Evolutionary conservation across 2,329 filamentous ascomycete species (phyloP).

Genomic region (Pestalotiopsis sp.): DNA sequence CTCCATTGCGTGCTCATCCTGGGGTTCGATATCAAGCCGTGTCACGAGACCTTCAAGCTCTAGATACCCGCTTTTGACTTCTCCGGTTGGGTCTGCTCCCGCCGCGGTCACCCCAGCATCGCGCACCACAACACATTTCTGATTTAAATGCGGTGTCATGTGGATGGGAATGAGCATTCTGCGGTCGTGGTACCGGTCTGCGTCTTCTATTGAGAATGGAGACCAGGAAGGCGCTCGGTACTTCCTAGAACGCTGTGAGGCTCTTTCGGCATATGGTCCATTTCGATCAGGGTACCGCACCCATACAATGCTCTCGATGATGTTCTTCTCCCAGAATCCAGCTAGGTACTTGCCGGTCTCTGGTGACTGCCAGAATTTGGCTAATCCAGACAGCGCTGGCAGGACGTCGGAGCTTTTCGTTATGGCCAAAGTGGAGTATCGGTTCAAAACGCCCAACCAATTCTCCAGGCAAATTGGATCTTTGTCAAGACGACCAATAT

Average conservation of each 20-base stretch:
- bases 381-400: not conserved
- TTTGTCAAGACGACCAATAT: not conserved
- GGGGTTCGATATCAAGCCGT: not conserved
- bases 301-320: not conserved
- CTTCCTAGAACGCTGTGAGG: not conserved
- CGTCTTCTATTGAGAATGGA: not conserved
- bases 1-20: not conserved
- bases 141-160: too few species aligned
- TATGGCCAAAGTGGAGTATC: not conserved
- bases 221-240: not conserved
- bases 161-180: too few species aligned
- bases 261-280: not conserved
- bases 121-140: not conserved
- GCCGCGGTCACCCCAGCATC: not conserved
- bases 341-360: not conserved
- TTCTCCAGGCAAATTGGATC: not conserved
- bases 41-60: not conserved
- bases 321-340: not conserved
- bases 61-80: not conserved
- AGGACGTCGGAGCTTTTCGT: not conserved
- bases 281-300: not conserved
- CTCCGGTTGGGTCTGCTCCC: not conserved
- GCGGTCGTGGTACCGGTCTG: not conserved
- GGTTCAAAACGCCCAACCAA: not conserved
- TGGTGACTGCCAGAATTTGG: not conserved